phyloP scores from a whole-genome alignment of 441 rosid genomes.

The Erodium texanum region DNA sequence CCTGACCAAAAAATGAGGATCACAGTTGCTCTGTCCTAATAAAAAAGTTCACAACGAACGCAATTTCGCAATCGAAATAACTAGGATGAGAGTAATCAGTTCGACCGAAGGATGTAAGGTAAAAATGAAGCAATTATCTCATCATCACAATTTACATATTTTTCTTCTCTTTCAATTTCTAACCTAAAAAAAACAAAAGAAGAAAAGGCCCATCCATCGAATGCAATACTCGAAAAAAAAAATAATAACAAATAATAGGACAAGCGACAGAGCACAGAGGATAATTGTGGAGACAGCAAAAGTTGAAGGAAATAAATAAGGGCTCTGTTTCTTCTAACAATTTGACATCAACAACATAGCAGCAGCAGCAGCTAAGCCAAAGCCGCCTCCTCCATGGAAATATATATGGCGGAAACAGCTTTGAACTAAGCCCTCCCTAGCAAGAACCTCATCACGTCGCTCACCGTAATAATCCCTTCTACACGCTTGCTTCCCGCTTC shows the following conservation, averaged over 20 bases:
- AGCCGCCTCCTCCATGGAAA: too few relatives aligned
- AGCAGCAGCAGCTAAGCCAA: too few relatives aligned
- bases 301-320: background rate
- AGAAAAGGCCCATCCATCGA: background rate
- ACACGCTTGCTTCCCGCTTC: conserved; percentile 99
- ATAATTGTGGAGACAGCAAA: background rate
- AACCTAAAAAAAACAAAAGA: background rate
- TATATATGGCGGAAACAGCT: background rate
- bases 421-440: conserved; percentile 39
- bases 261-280: background rate
- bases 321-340: background rate
- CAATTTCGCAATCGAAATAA: background rate
- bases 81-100: background rate
- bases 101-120: background rate
- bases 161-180: background rate
- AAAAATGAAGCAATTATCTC: background rate
- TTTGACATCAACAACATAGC: background rate
- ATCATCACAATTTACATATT: background rate
- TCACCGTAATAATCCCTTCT: conserved; percentile 79
- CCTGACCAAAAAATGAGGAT: too few relatives aligned
- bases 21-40: too few relatives aligned
- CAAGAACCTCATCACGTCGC: conserved; percentile 77
- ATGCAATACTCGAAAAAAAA: background rate
- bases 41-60: background rate
- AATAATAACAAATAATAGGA: background rate